Evolutionary conservation across 305 asterid genomes (phyloP), one percentile per base, ranked within the genome.

Genomic region (Fraxinus sp.): DNA sequence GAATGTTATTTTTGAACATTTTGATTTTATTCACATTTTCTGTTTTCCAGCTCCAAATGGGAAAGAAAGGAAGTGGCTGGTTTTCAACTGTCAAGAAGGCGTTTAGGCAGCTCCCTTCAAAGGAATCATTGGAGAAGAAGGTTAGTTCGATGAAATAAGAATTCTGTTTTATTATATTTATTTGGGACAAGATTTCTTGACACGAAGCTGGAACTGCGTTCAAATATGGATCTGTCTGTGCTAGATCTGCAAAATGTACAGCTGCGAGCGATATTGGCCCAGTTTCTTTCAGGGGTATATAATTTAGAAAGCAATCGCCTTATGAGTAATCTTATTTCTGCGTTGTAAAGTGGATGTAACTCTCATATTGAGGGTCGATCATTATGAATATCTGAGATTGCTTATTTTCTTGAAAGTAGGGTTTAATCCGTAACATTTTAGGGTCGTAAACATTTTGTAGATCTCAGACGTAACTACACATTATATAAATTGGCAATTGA

Each of bases 41-140:
- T 26, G 4, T 11, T 70, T 30, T 6, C 76, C 76, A 30, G 41
- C 86, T 78, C 87, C 87, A 85, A 75, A 94, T 94, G 98, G 98
- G 98, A 41, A 90, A 93, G 96, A 94, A 93, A 85, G 95, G 97
- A 80, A 86, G 97, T 16, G 89, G 98, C n/a, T 96, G 99, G 99
- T 94, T 96, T 86, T 92, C 97, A n/a, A 77, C 98, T 2, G 95
- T 96, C 85, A 94, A 91, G 95, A 96, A 88, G 86, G 98, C 89
- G 7, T 96, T 96, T 81, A 96, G 91, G 89, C 88, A 96, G 89
- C 88, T 95, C 77, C 89, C 97, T 14, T 87, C 73, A 30, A 70
- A 70, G 83, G 94, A 91, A 18, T 79, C 87, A 26, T 89, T 90
- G 7, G 97, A 91, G 72, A 90, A 90, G 87, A 96, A 94, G 99